Base-by-base conservation (phyloP, 352 stramenopile species). In the Elongisporangium undulatum region DNA sequence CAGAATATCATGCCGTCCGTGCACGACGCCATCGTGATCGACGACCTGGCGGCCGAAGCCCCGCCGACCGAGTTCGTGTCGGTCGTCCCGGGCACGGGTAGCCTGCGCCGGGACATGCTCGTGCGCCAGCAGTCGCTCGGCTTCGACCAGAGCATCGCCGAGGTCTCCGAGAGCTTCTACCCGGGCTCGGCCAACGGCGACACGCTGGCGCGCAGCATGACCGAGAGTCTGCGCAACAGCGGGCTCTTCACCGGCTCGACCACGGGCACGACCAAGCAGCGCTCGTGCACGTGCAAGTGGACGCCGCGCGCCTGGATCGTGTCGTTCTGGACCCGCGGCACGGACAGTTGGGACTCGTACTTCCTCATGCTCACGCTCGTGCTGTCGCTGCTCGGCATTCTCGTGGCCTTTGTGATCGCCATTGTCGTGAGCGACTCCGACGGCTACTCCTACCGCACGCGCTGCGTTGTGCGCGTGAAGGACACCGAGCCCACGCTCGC, bases 21-120 rank as follows among this genome's bases (percentile, higher is more conserved):
- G 13, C 76, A 92, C 57, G 83, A 79, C n/a, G 86, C 79, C 16
- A 89, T 92, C 58, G 73, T 92, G 56, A 89, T 90, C 61, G 74
- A 82, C 55, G 62, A 59, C 13, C 68, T 75, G 51, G 55, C 63
- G 9, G 61, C 64, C 13, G 64, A 21, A 9, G 24, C 20, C 15
- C 57, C 48, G 48, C n/a, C 48, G 1, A 21, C 5, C 2, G 21
- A 20, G 48, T 24, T 20, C 48, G 48, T 52, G 48, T 52, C 48
- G 48, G n/a, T 52, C 48, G 29, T 41, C 9, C 29, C 29, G 9
- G 29, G 29, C 29, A 41, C 68, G 16, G 61, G 45, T 13, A 72
- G 65, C 51, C 49, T 72, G 53, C 65, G 65, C 51, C 61, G 58
- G 13, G 64, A 58, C 16, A 64, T 60, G 51, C 53, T 41, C 5